phyloP scores from a whole-genome alignment of 345 rosid genomes.

The Citrus sp. region DNA sequence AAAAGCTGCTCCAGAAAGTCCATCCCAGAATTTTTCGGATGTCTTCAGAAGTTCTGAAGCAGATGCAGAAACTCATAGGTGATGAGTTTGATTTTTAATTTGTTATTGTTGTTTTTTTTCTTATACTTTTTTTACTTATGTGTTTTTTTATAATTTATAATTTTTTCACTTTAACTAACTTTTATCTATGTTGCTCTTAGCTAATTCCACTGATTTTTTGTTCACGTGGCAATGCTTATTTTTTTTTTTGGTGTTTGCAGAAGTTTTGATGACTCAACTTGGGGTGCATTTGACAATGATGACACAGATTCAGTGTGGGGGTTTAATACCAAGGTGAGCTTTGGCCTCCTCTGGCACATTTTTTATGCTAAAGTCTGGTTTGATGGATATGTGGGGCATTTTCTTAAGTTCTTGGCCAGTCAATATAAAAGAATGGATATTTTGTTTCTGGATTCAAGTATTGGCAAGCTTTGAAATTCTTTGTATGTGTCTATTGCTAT shows the following conservation, averaged over 20 bases:
- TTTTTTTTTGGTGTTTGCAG: conserved; percentile 24
- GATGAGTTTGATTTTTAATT: background rate
- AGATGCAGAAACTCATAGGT: conserved; percentile 58
- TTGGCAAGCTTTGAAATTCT: background rate
- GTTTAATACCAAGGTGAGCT: conserved; percentile 71
- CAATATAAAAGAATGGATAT: background rate
- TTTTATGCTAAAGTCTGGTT: background rate
- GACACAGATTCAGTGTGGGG: conserved; percentile 97
- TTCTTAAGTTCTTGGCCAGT: background rate
- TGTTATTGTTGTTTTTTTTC: background rate
- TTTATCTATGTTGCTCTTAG: background rate
- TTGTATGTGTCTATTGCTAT: background rate
- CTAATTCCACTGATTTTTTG: background rate
- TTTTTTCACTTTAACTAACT: background rate
- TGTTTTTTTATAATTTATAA: too few species aligned
- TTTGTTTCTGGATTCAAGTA: background rate
- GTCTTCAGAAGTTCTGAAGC: conserved; percentile 53
- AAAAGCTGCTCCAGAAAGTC: conserved; percentile 53
- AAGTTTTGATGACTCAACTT: conserved; percentile 82
- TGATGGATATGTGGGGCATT: background rate
- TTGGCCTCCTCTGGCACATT: conserved; percentile 6
- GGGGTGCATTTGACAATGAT: conserved; percentile 96
- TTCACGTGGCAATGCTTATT: background rate
- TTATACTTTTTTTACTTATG: too few species aligned
- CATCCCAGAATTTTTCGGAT: conserved; percentile 65